Percentiles rank a stretch among this genome's conserved stretches.
Conservation (phyloP, 352 stramenopile genomes). For the Phytophthora crassamura region DNA sequence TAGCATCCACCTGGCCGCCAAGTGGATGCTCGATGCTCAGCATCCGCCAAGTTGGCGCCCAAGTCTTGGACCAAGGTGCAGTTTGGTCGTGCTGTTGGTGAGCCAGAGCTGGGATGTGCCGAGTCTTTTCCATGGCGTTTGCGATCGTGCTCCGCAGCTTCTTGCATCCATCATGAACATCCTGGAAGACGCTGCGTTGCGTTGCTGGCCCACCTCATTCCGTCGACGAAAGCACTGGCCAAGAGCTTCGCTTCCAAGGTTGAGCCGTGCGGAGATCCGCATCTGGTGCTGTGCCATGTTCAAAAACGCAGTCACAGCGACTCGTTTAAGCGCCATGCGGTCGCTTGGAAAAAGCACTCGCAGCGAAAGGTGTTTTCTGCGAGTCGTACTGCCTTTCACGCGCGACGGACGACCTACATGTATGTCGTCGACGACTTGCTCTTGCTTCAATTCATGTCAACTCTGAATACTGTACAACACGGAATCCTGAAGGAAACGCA, state of each 20-base stretch:
- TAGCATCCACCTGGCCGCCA: too few relatives aligned
- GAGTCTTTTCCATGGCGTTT: constrained; percentile 26
- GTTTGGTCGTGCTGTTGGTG: constrained; percentile 23
- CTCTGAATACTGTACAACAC: too few relatives aligned
- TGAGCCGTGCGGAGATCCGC: neutral
- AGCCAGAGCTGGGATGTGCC: constrained; percentile 23
- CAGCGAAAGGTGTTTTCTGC: neutral
- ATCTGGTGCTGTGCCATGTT: constrained; percentile 14
- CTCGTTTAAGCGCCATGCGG: constrained; percentile 27
- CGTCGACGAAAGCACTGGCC: constrained; percentile 14
- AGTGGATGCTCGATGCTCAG: too few relatives aligned
- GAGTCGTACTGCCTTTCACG: constrained; percentile 1
- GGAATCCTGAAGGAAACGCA: too few relatives aligned
- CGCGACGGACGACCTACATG: constrained; percentile 18
- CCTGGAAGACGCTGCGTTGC: constrained; percentile 16
- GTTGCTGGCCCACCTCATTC: constrained; percentile 27
- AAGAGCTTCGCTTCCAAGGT: neutral
- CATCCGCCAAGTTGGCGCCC: too few relatives aligned
- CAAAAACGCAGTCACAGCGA: constrained; percentile 10
- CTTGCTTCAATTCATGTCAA: constrained; percentile 2
- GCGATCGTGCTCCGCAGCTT: constrained; percentile 16
- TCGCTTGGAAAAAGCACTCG: constrained; percentile 21
- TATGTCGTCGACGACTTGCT: constrained; percentile 11
- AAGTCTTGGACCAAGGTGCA: neutral
- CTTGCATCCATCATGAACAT: constrained; percentile 7